Base-by-base conservation (phyloP, 148 eudicot species). In the Dianthus caryophyllus region DNA sequence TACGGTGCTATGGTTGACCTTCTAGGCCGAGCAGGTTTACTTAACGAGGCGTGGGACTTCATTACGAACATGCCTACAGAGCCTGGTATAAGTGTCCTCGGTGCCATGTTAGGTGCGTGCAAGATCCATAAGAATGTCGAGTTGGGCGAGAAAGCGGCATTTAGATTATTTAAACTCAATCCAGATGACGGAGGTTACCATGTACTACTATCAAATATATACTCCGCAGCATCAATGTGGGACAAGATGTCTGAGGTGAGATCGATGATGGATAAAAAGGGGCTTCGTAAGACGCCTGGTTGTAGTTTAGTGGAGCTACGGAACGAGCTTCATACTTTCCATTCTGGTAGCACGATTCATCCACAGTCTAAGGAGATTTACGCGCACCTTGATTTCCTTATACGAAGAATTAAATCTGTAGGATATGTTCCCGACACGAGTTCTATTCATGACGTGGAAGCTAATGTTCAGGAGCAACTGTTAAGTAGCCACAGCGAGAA, bases 1-100 rank as follows among this genome's bases (percentile, higher is more conserved):
- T 88, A 88, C 64, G 97, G 97, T 41, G 96, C 91, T n/a, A 80
- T 88, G 89, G 97, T 91, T 39, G 97, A 91, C 80, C 87, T 91
- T 44, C 81, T 91, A 25, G 97, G 97, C 41, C 84, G 97, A 78
- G 83, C 91, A 24, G 97, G 97, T 14, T 58, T 51, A 46, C 89
- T 91, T 1, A 67, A 79, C 0, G 85, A 91, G 72, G 97, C 97
- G 49, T 88, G 97, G 97, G 79, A 80, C 25, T 86, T 91, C 74
- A 86, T 91, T 41, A 72, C 80, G 62, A 74, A 72, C 36, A 88
- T 91, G 97, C 88, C 91, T n/a, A 43, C 83, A 49, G 78, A 81
- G 62, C 91, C 97, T 8, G 86, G 73, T 9, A 77, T 88, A 18
- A 91, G 87, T 55, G 90, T 91, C 15, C 82, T 52, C 64, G 97